A percentile compares a stretch with the other conserved stretches of the same genome.
Conservation (phyloP, 257 asterid species). For the Orobanche coerulescens region DNA sequence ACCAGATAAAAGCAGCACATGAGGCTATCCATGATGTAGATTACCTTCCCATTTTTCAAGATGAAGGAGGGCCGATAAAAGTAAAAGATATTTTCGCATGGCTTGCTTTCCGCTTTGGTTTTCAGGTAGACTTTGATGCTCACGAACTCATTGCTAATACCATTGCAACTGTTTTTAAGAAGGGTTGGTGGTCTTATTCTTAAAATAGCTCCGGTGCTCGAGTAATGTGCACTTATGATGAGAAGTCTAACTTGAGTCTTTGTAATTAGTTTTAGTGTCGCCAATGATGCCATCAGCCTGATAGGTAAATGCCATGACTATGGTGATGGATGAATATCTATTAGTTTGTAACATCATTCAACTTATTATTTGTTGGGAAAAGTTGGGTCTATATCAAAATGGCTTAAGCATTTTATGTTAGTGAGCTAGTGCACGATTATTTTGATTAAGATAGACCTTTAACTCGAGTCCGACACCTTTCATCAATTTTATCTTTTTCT, state of each 20-base stretch:
- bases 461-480: neutral
- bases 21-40: constrained; percentile 58
- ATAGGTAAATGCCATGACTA: neutral
- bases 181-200: constrained; percentile 4
- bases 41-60: constrained; percentile 56
- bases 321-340: neutral
- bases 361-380: neutral
- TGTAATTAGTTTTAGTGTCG: neutral
- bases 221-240: neutral
- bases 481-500: neutral
- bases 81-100: constrained; percentile 83
- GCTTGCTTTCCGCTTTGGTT: constrained; percentile 90
- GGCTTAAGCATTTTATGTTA: constrained; percentile 8
- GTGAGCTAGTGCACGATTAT: neutral
- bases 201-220: neutral
- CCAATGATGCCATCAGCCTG: neutral
- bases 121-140: constrained; percentile 61
- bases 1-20: constrained; percentile 77
- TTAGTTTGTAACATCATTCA: neutral
- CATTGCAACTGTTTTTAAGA: neutral
- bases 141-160: neutral
- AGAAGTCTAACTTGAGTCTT: neutral
- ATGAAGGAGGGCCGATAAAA: constrained; percentile 47
- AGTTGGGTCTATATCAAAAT: neutral
- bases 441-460: neutral